These are phyloP conservation scores for Russula abietina DNA, from an alignment of 768 basidiomycete genomes.

Conservation along the genomic window DNA sequence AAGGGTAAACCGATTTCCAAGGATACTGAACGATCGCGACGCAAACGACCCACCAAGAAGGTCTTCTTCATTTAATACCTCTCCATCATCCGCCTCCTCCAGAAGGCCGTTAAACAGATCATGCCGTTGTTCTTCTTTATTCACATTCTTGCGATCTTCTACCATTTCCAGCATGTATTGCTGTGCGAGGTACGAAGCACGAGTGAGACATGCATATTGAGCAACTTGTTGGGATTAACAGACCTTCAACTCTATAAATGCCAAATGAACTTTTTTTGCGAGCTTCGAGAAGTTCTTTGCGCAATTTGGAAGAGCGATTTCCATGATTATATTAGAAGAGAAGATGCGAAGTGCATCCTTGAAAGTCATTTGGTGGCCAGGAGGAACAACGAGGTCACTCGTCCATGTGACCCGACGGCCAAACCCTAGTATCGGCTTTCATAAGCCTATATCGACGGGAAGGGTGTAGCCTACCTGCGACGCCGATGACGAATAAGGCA, in stretches of 20 bases:
- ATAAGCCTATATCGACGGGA: not conserved
- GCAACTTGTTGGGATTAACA: not conserved
- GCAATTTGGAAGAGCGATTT: conserved; percentile 38
- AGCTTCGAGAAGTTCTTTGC: conserved; percentile 34
- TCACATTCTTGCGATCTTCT: conserved; percentile 8
- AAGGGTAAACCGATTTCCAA: not conserved
- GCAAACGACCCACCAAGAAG: conserved; percentile 21
- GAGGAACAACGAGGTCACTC: conserved; percentile 37
- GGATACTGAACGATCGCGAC: conserved; percentile 25
- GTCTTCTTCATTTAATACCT: conserved; percentile 20
- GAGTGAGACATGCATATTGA: not conserved
- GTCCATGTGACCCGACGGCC: conserved; percentile 47
- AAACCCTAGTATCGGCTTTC: conserved; percentile 34
- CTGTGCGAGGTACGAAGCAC: not conserved
- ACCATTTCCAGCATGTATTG: conserved; percentile 31
- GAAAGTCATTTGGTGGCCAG: conserved; percentile 44
- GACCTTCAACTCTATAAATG: conserved; percentile 43
- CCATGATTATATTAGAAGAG: conserved; percentile 35
- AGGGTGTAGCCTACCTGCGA: conserved; percentile 33
- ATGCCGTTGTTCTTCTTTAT: conserved; percentile 24
- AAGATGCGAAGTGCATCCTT: conserved; percentile 43
- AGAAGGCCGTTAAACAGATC: conserved; percentile 30
- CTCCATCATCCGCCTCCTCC: conserved; percentile 20
- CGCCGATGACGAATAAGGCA: conserved; percentile 50
- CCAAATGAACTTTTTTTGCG: conserved; percentile 32